Evolutionary conservation across 2,329 filamentous ascomycete genomes (phyloP).

Genomic region (Alternaria consortialis): DNA sequence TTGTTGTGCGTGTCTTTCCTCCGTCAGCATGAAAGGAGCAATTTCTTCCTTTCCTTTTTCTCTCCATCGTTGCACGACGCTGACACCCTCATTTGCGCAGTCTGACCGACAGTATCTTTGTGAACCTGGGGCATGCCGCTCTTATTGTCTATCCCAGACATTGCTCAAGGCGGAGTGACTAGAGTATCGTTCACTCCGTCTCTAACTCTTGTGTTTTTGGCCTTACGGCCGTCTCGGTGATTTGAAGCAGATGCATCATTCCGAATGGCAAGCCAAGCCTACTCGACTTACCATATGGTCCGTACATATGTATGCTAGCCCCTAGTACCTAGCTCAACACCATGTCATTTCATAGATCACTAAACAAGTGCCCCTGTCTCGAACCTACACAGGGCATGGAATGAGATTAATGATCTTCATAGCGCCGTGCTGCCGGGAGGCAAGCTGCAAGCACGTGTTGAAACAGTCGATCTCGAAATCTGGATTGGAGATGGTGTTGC

Average conservation of each 20-base stretch:
- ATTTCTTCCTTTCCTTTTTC: not conserved
- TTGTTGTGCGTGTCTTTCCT: not conserved
- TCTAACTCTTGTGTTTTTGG: not conserved
- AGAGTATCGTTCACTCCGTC: not conserved
- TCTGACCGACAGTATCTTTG: not conserved
- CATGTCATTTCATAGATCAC: not conserved
- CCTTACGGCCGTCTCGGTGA: not conserved
- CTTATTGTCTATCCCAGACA: not conserved
- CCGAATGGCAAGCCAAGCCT: not conserved
- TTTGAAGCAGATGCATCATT: not conserved
- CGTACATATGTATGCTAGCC: not conserved
- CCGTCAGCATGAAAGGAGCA: not conserved
- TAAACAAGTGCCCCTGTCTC: not conserved
- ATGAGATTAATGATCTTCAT: not conserved
- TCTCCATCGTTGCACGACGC: not conserved
- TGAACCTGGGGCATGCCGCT: not conserved
- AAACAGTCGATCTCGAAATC: not conserved
- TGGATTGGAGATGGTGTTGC: not conserved
- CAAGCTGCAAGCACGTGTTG: not conserved
- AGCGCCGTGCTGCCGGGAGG: not conserved
- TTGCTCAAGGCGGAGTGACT: not conserved
- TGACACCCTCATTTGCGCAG: not conserved
- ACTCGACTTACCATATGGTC: not conserved
- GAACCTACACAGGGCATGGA: not conserved
- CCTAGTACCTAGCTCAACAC: not conserved